A percentile compares a stretch with the other conserved stretches of the same genome.
phyloP scores from a whole-genome alignment of 2,329 filamentous ascomycete genomes.

The Aspergillus pseudotamarii region DNA sequence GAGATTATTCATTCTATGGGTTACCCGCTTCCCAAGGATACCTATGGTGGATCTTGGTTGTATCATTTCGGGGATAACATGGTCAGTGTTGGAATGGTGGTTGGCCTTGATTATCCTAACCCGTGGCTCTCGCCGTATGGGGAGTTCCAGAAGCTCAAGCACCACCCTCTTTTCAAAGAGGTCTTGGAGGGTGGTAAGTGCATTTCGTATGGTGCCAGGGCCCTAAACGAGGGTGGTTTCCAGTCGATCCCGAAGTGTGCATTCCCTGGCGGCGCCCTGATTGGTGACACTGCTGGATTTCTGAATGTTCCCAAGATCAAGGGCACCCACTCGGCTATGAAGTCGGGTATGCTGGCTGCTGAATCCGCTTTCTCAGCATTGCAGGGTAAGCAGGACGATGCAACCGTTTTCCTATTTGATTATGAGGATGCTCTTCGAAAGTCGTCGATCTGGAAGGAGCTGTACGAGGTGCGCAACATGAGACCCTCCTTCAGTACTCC shows the following conservation, averaged over 20 bases:
- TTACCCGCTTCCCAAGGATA: constrained; percentile 83
- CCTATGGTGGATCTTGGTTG: constrained; percentile 98
- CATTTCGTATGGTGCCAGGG: constrained; percentile 91
- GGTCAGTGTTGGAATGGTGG: constrained; percentile 87
- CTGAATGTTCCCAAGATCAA: constrained; percentile 99
- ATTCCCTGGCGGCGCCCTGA: constrained; percentile 92
- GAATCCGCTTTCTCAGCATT: constrained; percentile 86
- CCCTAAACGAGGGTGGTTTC: constrained; percentile 91
- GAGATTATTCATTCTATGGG: constrained; percentile 88
- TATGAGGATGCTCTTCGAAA: constrained; percentile 88
- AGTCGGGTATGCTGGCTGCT: constrained; percentile 93
- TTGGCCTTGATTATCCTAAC: constrained; percentile 93
- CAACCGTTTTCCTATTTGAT: constrained; percentile 86
- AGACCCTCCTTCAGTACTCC: constrained; percentile 89
- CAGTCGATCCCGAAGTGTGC: constrained; percentile 97
- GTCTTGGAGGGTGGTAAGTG: constrained; percentile 96
- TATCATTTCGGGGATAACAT: constrained; percentile 99
- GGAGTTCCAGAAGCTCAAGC: constrained; percentile 98
- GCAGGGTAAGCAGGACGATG: constrained; percentile 52
- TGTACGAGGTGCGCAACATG: constrained; percentile 96
- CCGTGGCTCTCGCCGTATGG: constrained; percentile 94
- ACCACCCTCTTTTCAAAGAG: constrained; percentile 84
- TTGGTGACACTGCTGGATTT: constrained; percentile 95
- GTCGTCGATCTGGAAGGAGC: constrained; percentile 89
- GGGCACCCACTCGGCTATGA: constrained; percentile 97